Conservation (phyloP, 2,329 filamentous ascomycete species). For the Calonectria pseudoreteaudii region DNA sequence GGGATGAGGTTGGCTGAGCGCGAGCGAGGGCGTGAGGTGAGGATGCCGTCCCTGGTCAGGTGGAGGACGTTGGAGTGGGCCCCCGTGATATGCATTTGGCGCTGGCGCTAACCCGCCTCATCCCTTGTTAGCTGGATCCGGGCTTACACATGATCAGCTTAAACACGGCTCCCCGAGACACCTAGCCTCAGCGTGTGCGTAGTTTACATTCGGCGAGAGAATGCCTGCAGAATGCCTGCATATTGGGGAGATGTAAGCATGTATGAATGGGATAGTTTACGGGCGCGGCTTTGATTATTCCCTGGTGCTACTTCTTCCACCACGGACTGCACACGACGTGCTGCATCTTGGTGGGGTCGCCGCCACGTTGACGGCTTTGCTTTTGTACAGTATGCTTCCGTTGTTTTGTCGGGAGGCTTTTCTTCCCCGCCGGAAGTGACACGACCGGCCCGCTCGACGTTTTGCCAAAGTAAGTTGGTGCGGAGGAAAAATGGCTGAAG, state of each 20-base stretch:
- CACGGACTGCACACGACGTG: neutral
- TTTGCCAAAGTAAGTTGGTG: neutral
- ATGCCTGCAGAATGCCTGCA: neutral
- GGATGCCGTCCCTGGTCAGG: neutral
- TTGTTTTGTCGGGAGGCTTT: neutral
- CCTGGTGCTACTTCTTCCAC: neutral
- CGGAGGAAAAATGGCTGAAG: neutral
- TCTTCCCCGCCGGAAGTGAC: neutral
- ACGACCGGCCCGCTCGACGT: neutral
- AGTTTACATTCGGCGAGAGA: neutral
- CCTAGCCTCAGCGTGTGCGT: neutral
- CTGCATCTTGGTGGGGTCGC: neutral
- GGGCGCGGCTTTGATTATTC: neutral
- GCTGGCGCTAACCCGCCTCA: neutral
- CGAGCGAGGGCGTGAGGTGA: neutral
- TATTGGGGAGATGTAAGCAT: no score
- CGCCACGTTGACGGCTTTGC: neutral
- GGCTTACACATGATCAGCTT: neutral
- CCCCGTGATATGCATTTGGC: neutral
- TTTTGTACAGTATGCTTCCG: neutral
- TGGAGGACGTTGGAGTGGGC: neutral
- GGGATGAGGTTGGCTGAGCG: neutral
- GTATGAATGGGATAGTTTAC: no score
- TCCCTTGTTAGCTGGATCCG: neutral
- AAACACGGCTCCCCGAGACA: neutral